phyloP scores from a whole-genome alignment of 2,329 filamentous ascomycete genomes.

The Coleophoma eucalyptorum region DNA sequence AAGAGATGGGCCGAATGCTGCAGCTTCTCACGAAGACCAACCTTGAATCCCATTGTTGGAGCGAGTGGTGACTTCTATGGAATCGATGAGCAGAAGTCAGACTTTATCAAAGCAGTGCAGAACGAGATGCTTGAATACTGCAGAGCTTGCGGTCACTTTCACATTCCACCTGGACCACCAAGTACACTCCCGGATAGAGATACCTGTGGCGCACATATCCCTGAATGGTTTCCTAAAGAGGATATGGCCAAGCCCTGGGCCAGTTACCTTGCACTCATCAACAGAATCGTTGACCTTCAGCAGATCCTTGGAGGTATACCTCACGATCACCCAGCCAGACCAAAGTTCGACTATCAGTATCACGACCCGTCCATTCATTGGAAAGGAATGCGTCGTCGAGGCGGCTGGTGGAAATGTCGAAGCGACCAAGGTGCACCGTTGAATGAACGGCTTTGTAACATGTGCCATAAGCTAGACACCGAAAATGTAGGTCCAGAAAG shows the following conservation, averaged over 20 bases:
- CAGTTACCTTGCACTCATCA: slow-evolving; percentile 10
- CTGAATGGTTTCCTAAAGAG: slow-evolving; percentile 23
- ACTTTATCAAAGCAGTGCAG: no score
- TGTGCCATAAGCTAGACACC: slow-evolving; percentile 5
- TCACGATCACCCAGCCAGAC: slow-evolving; percentile 1
- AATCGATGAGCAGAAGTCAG: no score
- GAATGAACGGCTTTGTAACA: slow-evolving; percentile 13
- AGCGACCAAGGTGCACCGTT: slow-evolving; percentile 7
- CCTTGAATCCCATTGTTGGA: no score
- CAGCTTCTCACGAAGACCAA: no score
- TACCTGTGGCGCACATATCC: slow-evolving; percentile 19
- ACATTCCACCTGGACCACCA: slow-evolving; percentile 19
- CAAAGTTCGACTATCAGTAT: slow-evolving; percentile 17
- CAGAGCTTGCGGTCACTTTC: slow-evolving; percentile 16
- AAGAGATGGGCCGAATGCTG: no score
- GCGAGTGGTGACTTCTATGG: no score
- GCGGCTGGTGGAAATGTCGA: slow-evolving; percentile 25
- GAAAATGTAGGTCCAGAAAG: background rate
- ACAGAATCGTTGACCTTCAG: slow-evolving; percentile 10
- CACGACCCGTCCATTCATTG: slow-evolving; percentile 18
- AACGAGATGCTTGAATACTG: slow-evolving; percentile 10
- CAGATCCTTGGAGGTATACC: slow-evolving; percentile 10
- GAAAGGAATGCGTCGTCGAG: slow-evolving; percentile 12
- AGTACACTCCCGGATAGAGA: slow-evolving; percentile 19
- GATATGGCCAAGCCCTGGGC: slow-evolving; percentile 13